Percentiles rank a stretch among this genome's conserved stretches.
phyloP scores from a whole-genome alignment of 192 early-diverging fungal genomes.

The Dissophora globulifera region DNA sequence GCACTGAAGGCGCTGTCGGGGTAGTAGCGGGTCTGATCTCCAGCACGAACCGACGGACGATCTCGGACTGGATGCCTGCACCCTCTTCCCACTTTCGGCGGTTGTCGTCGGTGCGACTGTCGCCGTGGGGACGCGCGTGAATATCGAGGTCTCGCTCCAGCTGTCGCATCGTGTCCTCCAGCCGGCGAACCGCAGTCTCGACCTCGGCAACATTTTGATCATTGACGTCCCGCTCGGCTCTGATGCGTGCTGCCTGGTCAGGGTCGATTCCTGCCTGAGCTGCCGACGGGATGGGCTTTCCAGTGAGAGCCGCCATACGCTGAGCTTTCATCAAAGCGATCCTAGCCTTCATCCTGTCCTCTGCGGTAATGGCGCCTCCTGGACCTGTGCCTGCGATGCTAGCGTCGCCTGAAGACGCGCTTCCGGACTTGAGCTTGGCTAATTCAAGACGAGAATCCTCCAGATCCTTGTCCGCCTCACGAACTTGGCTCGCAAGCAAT shows the following conservation, averaged over 20 bases:
- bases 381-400: slow-evolving; percentile 64
- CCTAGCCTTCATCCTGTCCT: slow-evolving; percentile 63
- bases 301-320: slow-evolving; percentile 61
- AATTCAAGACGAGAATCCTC: slow-evolving; percentile 55
- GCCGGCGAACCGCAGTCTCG: slow-evolving; percentile 56
- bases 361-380: slow-evolving; percentile 60
- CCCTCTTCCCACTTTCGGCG: slow-evolving; percentile 59
- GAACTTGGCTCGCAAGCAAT: slow-evolving; percentile 51
- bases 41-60: slow-evolving; percentile 57
- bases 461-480: slow-evolving; percentile 59
- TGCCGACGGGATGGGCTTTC: slow-evolving; percentile 47
- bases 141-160: slow-evolving; percentile 51
- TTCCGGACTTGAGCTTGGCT: slow-evolving; percentile 44
- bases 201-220: slow-evolving; percentile 53
- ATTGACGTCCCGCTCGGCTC: slow-evolving; percentile 56
- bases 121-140: slow-evolving; percentile 12
- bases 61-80: slow-evolving; percentile 55
- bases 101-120: slow-evolving; percentile 47
- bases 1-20: background rate
- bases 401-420: slow-evolving; percentile 8
- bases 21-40: slow-evolving; percentile 35
- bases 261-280: slow-evolving; percentile 51
- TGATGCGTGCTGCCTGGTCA: slow-evolving; percentile 53
- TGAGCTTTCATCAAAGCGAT: slow-evolving; percentile 64
- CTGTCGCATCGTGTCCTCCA: slow-evolving; percentile 54